Base-by-base conservation (phyloP, 2,329 filamentous ascomycete genomes). In the Trichoderma arundinaceum region DNA sequence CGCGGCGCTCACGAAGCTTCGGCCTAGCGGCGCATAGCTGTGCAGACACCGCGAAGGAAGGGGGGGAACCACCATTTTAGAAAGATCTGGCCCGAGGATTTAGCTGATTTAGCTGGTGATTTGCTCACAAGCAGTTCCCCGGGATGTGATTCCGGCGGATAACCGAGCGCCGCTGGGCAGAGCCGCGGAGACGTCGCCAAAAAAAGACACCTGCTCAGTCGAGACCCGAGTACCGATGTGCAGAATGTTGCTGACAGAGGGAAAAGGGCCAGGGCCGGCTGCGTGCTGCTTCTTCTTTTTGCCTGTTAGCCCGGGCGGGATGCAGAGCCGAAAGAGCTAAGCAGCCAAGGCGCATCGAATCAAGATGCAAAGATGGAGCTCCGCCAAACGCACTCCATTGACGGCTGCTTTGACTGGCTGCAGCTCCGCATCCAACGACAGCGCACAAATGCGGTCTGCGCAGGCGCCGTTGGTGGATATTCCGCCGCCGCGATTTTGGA, bases 371-470 rank as follows among this genome's bases (percentile, higher is more conserved):
- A 28, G 22, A 28, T 28, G 22, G 22, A 28, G 22, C 22, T 28
- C 22, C 22, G 22, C 22, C 22, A 28, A 28, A 28, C 4, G 22
- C 22, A 28, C 22, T 28, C 22, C 22, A 28, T 28, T 28, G 22
- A 28, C 4, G 22, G 22, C 4, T 28, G 22, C 22, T 57, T 39
- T 57, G 6, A 58, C 39, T 58, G 22, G 54, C 10, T 35, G 22
- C 22, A 15, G 8, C 48, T 51, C 58, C 38, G 58, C 58, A 43
- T 44, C 58, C 58, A 61, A 52, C 58, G 58, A 61, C 58, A 51
- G 58, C 38, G 22, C 38, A 61, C 33, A 52, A 61, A 35, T 15
- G 52, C 46, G 58, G 58, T 61, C 58, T 52, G 38, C 46, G 58
- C n/a, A 32, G 58, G 28, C 19, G 48, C 48, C 43, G 58, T 61